A percentile compares a stretch with the other conserved stretches of the same genome.
These are phyloP conservation scores for Albugo candida DNA, from an alignment of 352 stramenopile genomes.

Conservation along the genomic window DNA sequence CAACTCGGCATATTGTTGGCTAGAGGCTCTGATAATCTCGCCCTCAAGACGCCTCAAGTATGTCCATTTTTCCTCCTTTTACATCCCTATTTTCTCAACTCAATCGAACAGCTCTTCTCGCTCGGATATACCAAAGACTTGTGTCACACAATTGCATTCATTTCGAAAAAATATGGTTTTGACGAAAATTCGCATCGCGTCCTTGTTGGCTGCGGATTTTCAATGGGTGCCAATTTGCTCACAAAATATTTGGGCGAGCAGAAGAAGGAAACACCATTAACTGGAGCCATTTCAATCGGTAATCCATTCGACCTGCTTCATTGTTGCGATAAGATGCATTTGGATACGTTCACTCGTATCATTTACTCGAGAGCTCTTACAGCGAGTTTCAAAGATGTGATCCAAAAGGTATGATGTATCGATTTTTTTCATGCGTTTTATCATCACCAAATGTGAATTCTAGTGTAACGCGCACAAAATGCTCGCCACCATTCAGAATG, in stretches of 20 bases:
- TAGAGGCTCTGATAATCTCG: slow-evolving; percentile 38
- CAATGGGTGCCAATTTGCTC: slow-evolving; percentile 51
- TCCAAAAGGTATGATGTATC: slow-evolving; percentile 14
- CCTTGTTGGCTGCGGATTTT: slow-evolving; percentile 39
- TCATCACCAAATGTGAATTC: neutral
- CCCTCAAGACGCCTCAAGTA: slow-evolving; percentile 18
- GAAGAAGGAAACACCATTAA: slow-evolving; percentile 14
- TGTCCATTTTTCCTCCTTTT: too few species aligned
- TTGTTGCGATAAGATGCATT: slow-evolving; percentile 22
- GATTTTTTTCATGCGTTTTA: neutral
- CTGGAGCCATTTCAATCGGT: slow-evolving; percentile 37
- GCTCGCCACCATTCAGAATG: slow-evolving; percentile 19
- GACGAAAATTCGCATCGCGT: slow-evolving; percentile 2
- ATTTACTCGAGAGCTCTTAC: slow-evolving; percentile 34
- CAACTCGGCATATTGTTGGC: slow-evolving; percentile 58
- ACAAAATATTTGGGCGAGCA: slow-evolving; percentile 60
- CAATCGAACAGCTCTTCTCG: slow-evolving; percentile 25
- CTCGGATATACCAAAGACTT: slow-evolving; percentile 51
- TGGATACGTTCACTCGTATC: slow-evolving; percentile 24
- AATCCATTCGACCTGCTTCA: slow-evolving; percentile 47
- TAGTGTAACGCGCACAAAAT: slow-evolving; percentile 44
- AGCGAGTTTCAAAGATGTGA: slow-evolving; percentile 24
- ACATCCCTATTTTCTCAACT: too few species aligned
- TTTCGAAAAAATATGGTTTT: slow-evolving; percentile 24
- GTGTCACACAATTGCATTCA: slow-evolving; percentile 20